Percentiles rank a stretch among this genome's conserved stretches.
These are phyloP conservation scores for Dendrobium chrysotoxum DNA, from an alignment of 106 monocot genomes.

Conservation along the genomic window DNA sequence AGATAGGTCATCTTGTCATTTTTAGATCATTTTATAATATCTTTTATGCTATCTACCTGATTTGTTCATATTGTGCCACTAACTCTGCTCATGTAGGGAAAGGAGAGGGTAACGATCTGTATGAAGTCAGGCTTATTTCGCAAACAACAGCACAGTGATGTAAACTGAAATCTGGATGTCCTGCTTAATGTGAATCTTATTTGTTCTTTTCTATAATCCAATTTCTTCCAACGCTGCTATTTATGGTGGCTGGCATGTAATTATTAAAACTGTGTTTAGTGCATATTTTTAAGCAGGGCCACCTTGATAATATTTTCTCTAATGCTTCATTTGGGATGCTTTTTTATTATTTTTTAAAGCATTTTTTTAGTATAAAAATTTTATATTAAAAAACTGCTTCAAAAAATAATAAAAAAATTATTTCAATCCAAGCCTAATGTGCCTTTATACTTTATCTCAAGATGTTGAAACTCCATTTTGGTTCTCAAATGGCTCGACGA, in stretches of 20 bases:
- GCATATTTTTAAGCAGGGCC: background rate
- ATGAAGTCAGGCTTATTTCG: slow-evolving; percentile 83
- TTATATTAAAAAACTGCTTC: too few relatives aligned
- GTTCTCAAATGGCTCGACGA: too few relatives aligned
- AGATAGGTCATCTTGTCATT: slow-evolving; percentile 43
- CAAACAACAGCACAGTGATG: slow-evolving; percentile 30
- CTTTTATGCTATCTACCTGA: background rate
- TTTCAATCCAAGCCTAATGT: too few relatives aligned
- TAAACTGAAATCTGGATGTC: background rate
- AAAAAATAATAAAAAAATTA: too few relatives aligned
- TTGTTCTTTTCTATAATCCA: background rate
- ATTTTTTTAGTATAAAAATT: too few relatives aligned
- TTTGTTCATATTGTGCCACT: background rate
- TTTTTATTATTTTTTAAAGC: too few relatives aligned
- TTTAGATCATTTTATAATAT: background rate
- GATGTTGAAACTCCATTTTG: too few relatives aligned
- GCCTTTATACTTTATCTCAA: too few relatives aligned
- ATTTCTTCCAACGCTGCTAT: background rate
- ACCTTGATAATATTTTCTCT: background rate
- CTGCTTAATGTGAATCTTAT: slow-evolving; percentile 5
- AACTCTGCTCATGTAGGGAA: slow-evolving; percentile 27
- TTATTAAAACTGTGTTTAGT: slow-evolving; percentile 14
- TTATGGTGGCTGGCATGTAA: slow-evolving; percentile 1
- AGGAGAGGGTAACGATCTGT: slow-evolving; percentile 46
- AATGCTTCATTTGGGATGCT: too few relatives aligned